phyloP scores from a whole-genome alignment of 192 early-diverging fungal genomes.

The Coemansia sp. region DNA sequence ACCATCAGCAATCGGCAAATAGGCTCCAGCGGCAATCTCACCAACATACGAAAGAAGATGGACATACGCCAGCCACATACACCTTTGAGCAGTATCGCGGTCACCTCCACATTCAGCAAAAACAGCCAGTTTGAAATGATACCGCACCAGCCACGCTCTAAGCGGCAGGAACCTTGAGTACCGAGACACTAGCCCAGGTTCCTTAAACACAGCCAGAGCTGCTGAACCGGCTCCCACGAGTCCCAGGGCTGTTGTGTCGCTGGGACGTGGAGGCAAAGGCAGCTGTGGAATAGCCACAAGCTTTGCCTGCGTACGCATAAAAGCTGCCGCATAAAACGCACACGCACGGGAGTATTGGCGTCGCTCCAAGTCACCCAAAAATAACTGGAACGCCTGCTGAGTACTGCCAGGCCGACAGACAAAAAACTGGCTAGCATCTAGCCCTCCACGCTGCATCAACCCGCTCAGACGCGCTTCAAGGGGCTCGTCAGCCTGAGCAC shows the following conservation, averaged over 20 bases:
- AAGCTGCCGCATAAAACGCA: conserved; percentile 33
- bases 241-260: background rate
- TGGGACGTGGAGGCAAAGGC: conserved; percentile 16
- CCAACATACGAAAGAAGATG: conserved; percentile 27
- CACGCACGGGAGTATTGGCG: conserved; percentile 20
- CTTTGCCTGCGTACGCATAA: conserved; percentile 42
- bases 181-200: conserved; percentile 12
- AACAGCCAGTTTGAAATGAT: conserved; percentile 43
- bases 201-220: background rate
- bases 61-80: conserved; percentile 42
- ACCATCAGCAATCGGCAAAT: conserved; percentile 18
- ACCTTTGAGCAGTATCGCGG: conserved; percentile 42
- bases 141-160: conserved; percentile 48
- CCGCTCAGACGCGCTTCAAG: conserved; percentile 15
- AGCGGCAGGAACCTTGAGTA: conserved; percentile 34
- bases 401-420: conserved; percentile 36
- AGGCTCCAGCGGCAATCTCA: conserved; percentile 41
- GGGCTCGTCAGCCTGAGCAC: conserved; percentile 18
- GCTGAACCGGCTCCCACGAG: background rate
- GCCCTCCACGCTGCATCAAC: conserved; percentile 22
- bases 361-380: conserved; percentile 29
- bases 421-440: conserved; percentile 28
- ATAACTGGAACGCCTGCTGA: conserved; percentile 26
- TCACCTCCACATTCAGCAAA: conserved; percentile 44
- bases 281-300: conserved; percentile 29